Conservation (phyloP, 345 rosid genomes). For the Barbarea vulgaris region DNA sequence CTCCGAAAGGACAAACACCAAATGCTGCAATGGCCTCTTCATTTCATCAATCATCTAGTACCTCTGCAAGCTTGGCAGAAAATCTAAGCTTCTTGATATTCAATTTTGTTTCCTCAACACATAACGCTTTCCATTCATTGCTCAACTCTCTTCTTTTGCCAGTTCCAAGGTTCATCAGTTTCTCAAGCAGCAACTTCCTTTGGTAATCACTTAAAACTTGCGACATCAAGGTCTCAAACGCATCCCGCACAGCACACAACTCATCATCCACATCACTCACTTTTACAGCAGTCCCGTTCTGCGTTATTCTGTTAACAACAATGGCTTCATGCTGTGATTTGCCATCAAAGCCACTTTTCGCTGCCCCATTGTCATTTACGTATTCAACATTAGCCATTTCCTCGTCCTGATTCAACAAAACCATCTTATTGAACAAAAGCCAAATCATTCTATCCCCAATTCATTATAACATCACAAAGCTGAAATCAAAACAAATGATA, state of each 20-base stretch:
- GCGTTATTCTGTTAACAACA: background rate
- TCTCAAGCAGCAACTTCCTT: slow-evolving; percentile 13
- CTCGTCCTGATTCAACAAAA: slow-evolving; percentile 7
- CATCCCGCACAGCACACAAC: slow-evolving; percentile 8
- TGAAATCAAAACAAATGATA: background rate
- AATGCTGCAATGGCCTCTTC: background rate
- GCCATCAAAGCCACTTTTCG: background rate
- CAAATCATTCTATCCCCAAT: background rate
- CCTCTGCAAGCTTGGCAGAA: slow-evolving; percentile 30
- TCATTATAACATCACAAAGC: background rate
- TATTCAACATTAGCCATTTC: background rate
- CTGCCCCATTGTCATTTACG: background rate
- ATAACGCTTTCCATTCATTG: slow-evolving; percentile 19
- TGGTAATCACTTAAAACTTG: slow-evolving; percentile 26
- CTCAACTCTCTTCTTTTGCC: slow-evolving; percentile 24
- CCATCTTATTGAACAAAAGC: background rate
- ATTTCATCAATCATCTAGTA: slow-evolving; percentile 1
- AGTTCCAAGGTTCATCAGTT: slow-evolving; percentile 18
- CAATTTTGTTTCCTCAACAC: slow-evolving; percentile 1
- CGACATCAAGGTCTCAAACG: slow-evolving; percentile 22
- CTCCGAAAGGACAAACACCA: background rate
- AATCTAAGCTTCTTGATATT: slow-evolving; percentile 21
- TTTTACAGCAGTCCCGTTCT: slow-evolving; percentile 4
- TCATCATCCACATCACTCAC: slow-evolving; percentile 17
- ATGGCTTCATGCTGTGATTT: background rate